These are phyloP conservation scores for Schizophyllum amplum DNA, from an alignment of 1,284 basidiomycete genomes.

Conservation along the genomic window DNA sequence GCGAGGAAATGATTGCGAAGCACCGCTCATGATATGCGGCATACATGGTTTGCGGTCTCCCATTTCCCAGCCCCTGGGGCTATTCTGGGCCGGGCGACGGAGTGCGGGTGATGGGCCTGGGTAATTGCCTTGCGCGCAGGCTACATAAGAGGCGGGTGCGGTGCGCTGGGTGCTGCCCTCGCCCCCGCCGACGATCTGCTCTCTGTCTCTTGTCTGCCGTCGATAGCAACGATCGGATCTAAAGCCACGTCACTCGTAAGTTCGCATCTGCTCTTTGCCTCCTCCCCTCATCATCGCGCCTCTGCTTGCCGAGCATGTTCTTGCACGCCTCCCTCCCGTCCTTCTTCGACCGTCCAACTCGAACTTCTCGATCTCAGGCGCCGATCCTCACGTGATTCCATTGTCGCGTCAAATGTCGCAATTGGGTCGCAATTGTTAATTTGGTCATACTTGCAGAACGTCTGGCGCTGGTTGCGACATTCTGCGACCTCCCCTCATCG, in stretches of 20 bases:
- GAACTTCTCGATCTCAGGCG: neutral
- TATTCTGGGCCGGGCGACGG: neutral
- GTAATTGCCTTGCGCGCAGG: neutral
- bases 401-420: neutral
- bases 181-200: too few species aligned
- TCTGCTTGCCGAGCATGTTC: neutral
- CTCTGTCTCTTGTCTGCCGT: neutral
- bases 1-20: neutral
- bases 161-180: neutral
- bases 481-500: neutral
- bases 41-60: neutral
- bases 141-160: neutral
- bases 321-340: neutral
- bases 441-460: neutral
- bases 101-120: neutral
- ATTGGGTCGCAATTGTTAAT: neutral
- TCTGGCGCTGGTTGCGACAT: neutral
- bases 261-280: neutral
- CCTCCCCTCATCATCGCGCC: neutral
- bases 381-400: neutral
- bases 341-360: neutral
- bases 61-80: neutral
- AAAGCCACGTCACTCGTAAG: neutral
- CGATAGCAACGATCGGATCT: neutral
- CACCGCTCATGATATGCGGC: neutral